A percentile compares a stretch with the other conserved stretches of the same genome.
These are phyloP conservation scores for Psilocybe sp. DNA, from an alignment of 768 basidiomycete genomes.

Conservation along the genomic window DNA sequence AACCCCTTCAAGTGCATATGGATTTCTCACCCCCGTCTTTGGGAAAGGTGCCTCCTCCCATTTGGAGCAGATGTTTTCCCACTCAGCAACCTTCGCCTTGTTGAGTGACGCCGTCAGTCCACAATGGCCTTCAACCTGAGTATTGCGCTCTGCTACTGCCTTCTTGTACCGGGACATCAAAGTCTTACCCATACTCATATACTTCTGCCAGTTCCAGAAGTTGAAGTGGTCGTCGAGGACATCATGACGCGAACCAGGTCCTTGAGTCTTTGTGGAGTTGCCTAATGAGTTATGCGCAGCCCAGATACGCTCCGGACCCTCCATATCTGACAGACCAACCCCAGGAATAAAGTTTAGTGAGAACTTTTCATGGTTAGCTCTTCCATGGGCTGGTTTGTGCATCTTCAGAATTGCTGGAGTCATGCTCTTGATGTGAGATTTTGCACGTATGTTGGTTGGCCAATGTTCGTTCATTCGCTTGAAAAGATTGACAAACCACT, in stretches of 20 bases:
- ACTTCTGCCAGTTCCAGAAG: slow-evolving; percentile 25
- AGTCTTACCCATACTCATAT: too few species aligned
- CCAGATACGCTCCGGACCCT: slow-evolving; percentile 25
- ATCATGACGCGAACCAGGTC: background rate
- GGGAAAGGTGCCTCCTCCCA: slow-evolving; percentile 5
- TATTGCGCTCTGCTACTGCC: slow-evolving; percentile 5
- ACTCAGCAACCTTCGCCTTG: background rate
- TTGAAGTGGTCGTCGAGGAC: slow-evolving; percentile 10
- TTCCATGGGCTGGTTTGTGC: slow-evolving; percentile 22
- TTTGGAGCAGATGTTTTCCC: background rate
- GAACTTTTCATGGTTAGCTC: slow-evolving; percentile 15
- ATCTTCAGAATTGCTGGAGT: slow-evolving; percentile 28
- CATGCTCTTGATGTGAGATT: background rate
- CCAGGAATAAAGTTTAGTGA: slow-evolving; percentile 22
- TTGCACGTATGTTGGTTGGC: background rate
- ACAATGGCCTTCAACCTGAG: slow-evolving; percentile 8
- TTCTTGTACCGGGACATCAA: background rate
- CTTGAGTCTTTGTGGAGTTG: slow-evolving; percentile 12
- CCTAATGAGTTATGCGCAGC: too few species aligned
- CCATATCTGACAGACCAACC: slow-evolving; percentile 21
- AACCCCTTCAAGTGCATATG: background rate
- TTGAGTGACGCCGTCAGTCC: slow-evolving; percentile 1
- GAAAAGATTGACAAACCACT: slow-evolving; percentile 11
- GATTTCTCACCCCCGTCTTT: background rate
- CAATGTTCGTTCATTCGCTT: slow-evolving; percentile 5